phyloP scores from a whole-genome alignment of 2,329 filamentous ascomycete genomes.

The Epicoccum sorghinum region DNA sequence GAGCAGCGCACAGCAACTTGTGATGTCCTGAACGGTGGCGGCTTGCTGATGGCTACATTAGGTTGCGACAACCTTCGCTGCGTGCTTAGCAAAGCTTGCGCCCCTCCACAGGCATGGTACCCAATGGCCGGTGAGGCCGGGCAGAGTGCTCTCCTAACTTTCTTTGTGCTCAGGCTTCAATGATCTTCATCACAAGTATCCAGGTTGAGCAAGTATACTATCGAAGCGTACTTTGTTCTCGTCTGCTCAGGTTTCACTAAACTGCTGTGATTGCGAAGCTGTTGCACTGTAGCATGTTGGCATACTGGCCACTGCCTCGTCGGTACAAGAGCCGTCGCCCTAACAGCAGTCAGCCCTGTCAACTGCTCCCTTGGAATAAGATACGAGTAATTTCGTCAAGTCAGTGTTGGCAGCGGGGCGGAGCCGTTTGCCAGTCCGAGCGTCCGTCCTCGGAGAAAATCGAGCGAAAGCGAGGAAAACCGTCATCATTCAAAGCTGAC shows the following conservation, averaged over 20 bases:
- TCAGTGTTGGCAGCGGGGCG: constrained; percentile 3
- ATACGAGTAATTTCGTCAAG: constrained; percentile 6
- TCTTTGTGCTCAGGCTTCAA: too few relatives aligned
- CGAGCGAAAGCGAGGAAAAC: not conserved
- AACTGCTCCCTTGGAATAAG: not conserved
- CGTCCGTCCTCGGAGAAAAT: constrained; percentile 4
- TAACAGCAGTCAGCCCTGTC: not conserved
- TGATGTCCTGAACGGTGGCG: not conserved
- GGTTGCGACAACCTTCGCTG: not conserved
- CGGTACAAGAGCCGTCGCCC: not conserved
- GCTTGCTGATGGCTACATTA: not conserved
- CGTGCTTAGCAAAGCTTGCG: constrained; percentile 10
- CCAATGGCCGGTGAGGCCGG: too few relatives aligned
- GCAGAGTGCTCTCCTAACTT: too few relatives aligned
- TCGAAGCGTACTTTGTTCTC: too few relatives aligned
- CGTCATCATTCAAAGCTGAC: constrained; percentile 1
- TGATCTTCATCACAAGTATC: too few relatives aligned
- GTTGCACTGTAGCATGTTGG: too few relatives aligned
- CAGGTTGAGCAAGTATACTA: too few relatives aligned
- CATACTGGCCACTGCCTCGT: too few relatives aligned
- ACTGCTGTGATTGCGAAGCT: too few relatives aligned
- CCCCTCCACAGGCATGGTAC: not conserved
- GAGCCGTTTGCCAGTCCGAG: not conserved
- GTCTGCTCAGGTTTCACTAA: too few relatives aligned
- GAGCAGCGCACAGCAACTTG: not conserved